Base-by-base conservation (phyloP, 2,329 filamentous ascomycete genomes). In the Cadophora malorum region DNA sequence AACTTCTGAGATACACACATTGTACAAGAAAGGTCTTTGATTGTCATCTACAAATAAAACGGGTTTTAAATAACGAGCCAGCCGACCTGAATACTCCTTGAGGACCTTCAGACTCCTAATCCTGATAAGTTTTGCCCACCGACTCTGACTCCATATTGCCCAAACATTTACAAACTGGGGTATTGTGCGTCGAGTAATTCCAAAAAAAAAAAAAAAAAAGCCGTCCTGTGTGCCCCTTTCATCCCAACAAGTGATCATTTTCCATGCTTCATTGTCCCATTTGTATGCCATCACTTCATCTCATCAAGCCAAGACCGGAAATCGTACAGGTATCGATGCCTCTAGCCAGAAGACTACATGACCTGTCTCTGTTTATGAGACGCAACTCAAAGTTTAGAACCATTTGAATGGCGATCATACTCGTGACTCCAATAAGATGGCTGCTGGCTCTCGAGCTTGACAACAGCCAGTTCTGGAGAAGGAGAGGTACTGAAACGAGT, bases 151-250 rank as follows among this genome's bases (percentile, higher is more conserved):
- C 56, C 56, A 45, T 59, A 16, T 25, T 10, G 33, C 56, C 56
- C 56, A 59, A 23, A 59, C 56, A 59, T 59, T 8, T 59, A 59
- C 56, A 59, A 59, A 59, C 9, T 41, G n/a, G 56, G 56, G 56
- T 45, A 41, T 59, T 45, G 8, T 28, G 33, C 56, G 56, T 45
- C 23, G 35, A 45, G 33, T 41, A 28, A 45, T 59, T 45, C 33
- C 33, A 59, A 19, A 59, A n/a, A n/a, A n/a, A n/a, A n/a, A n/a
- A n/a, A n/a, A n/a, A n/a, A n/a, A n/a, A 41, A 38, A 28, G 19
- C 45, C n/a, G 4, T 14, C 41, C 12, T 5, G 4, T 45, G 10
- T 16, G 41, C 16, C 12, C 41, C 41, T 45, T 5, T 5, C 45
- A 49, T 41, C 55, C 1, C 12, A 7, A 21, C 14, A n/a, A 4